Conservation (phyloP, 768 basidiomycete genomes). For the Chiua virens region DNA sequence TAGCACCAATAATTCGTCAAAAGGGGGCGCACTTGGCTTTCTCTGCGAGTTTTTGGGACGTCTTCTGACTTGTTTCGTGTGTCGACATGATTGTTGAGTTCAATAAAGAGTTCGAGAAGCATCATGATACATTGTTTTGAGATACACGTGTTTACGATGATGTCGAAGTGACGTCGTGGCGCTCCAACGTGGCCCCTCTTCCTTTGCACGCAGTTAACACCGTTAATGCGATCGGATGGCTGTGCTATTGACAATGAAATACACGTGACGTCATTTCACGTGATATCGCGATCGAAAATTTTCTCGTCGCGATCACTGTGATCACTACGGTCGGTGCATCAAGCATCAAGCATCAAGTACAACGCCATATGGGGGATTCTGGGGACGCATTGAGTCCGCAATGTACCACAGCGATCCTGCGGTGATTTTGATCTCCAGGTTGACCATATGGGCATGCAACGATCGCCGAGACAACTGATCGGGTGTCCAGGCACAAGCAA, state of each 20-base stretch:
- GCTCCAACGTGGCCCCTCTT: conserved; percentile 19
- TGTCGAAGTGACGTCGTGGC: conserved; percentile 23
- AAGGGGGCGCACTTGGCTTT: conserved; percentile 12
- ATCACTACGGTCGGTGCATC: too few relatives aligned
- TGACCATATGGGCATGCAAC: neutral
- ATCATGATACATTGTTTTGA: too few relatives aligned
- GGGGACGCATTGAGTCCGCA: neutral
- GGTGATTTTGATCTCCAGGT: neutral
- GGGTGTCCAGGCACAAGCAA: neutral
- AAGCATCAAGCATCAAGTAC: too few relatives aligned
- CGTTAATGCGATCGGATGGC: conserved; percentile 17
- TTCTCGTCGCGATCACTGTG: too few relatives aligned
- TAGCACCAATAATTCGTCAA: neutral
- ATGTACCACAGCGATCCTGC: neutral
- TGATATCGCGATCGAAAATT: conserved; percentile 6
- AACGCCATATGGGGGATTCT: neutral
- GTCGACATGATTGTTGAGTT: neutral
- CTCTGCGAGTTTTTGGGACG: conserved; percentile 1
- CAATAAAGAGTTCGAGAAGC: neutral
- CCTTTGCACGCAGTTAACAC: conserved; percentile 11
- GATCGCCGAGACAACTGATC: conserved; percentile 5
- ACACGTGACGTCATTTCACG: neutral
- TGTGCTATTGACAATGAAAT: neutral
- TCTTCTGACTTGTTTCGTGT: conserved; percentile 1
- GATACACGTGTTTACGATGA: conserved; percentile 13